Percentiles rank a stretch among this genome's conserved stretches.
Evolutionary conservation across 495 filamentous ascomycete species (phyloP).

Genomic region (Penicillium simplicissimum): DNA sequence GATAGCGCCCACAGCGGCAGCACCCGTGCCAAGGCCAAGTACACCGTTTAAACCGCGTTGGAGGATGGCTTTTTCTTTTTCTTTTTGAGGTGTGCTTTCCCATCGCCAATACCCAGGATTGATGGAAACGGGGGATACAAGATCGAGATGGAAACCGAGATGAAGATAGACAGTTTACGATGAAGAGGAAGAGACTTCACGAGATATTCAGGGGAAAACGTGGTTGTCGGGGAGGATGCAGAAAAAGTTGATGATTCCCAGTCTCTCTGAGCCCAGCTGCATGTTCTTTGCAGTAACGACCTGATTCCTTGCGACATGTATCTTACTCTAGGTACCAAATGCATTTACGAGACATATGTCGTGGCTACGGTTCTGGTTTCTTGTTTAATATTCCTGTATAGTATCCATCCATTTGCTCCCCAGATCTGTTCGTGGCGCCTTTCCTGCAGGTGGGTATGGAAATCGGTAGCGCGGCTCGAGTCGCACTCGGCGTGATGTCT

Average conservation of each 20-base stretch:
- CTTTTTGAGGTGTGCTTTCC: slow-evolving; percentile 2
- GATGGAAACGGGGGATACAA: background rate
- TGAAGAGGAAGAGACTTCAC: slow-evolving; percentile 1
- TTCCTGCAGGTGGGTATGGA: no score
- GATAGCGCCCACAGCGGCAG: slow-evolving; percentile 90
- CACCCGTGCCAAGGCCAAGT: slow-evolving; percentile 93
- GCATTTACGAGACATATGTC: slow-evolving; percentile 32
- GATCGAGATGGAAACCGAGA: background rate
- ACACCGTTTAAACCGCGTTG: slow-evolving; percentile 60
- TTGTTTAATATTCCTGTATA: background rate
- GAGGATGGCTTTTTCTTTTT: background rate
- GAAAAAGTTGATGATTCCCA: slow-evolving; percentile 23
- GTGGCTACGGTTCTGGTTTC: background rate
- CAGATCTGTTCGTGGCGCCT: no score
- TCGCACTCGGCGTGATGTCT: no score
- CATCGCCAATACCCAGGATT: slow-evolving; percentile 1
- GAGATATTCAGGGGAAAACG: slow-evolving; percentile 1
- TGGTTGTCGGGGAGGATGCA: slow-evolving; percentile 10
- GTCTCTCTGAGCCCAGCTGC: slow-evolving; percentile 25
- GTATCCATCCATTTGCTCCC: background rate
- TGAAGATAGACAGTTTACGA: background rate
- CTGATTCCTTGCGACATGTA: slow-evolving; percentile 36
- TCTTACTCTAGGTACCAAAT: slow-evolving; percentile 32
- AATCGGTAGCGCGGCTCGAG: no score
- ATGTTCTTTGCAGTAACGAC: slow-evolving; percentile 27